These are phyloP conservation scores for Geopyxis carbonaria DNA, from an alignment of 495 filamentous ascomycete genomes.

Conservation along the genomic window DNA sequence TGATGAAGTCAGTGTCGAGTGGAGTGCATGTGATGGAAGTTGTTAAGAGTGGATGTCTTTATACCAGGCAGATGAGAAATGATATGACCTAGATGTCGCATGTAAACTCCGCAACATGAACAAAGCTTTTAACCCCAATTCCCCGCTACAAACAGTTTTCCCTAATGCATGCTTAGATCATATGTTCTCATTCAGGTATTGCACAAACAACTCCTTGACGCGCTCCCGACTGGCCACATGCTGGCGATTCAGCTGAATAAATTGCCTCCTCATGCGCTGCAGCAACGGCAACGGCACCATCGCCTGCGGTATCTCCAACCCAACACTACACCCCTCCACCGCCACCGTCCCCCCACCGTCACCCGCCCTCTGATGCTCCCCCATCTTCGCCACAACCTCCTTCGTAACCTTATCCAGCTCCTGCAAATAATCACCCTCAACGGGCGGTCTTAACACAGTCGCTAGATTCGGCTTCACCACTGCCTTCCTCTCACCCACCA, in stretches of 20 bases:
- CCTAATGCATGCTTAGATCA: too few relatives aligned
- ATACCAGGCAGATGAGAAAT: too few relatives aligned
- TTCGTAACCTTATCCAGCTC: conserved; percentile 72
- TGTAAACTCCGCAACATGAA: too few relatives aligned
- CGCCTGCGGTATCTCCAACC: conserved; percentile 41
- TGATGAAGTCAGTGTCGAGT: too few relatives aligned
- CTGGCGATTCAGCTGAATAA: conserved; percentile 59
- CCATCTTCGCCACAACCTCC: conserved; percentile 56
- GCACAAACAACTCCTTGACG: conserved; percentile 52
- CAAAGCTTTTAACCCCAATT: too few relatives aligned
- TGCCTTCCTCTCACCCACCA: conserved; percentile 45
- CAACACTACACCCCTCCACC: conserved; percentile 27
- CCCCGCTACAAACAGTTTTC: too few relatives aligned
- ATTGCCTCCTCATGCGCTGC: conserved; percentile 71
- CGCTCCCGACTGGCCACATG: conserved; percentile 37
- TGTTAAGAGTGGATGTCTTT: too few relatives aligned
- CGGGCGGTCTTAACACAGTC: conserved; percentile 54
- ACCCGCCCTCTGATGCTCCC: conserved; percentile 43
- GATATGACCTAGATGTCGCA: too few relatives aligned
- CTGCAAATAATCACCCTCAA: conserved; percentile 65
- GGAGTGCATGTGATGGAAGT: too few relatives aligned
- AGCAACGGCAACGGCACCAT: conserved; percentile 54
- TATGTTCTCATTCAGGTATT: conserved; percentile 63
- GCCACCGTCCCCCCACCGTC: conserved; percentile 33
- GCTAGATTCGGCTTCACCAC: conserved; percentile 60